Percentiles rank a stretch among this genome's conserved stretches.
Evolutionary conservation across 768 basidiomycete genomes (phyloP).

Genomic region (Pleurotus cornucopiae): DNA sequence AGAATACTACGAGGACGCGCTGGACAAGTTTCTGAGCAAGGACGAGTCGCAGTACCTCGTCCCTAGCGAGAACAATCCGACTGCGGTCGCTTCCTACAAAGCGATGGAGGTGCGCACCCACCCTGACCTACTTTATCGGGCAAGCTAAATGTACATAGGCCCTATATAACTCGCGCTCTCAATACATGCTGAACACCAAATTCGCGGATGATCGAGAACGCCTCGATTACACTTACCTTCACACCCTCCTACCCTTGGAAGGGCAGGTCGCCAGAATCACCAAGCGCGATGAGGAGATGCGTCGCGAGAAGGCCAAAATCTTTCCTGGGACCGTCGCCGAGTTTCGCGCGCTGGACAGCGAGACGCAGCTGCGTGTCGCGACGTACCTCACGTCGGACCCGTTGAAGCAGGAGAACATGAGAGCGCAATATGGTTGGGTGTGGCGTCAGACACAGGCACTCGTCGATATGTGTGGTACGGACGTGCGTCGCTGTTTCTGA

Average conservation of each 20-base stretch:
- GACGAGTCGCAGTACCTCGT: constrained; percentile 21
- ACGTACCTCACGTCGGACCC: constrained; percentile 34
- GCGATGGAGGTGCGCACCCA: constrained; percentile 11
- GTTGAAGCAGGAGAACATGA: constrained; percentile 39
- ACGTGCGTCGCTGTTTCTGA: constrained; percentile 28
- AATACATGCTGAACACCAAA: constrained; percentile 11
- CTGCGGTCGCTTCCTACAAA: constrained; percentile 15
- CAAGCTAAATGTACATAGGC: constrained; percentile 12
- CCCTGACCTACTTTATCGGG: neutral
- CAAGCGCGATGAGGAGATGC: constrained; percentile 18
- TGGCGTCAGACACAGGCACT: constrained; percentile 45
- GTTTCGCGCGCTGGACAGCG: constrained; percentile 28
- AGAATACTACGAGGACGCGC: constrained; percentile 30
- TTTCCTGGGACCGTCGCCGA: constrained; percentile 33
- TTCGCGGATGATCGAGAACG: constrained; percentile 27
- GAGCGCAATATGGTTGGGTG: constrained; percentile 47
- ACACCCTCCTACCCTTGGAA: constrained; percentile 18
- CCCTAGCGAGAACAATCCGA: constrained; percentile 18
- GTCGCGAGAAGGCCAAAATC: constrained; percentile 19
- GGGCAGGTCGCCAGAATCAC: constrained; percentile 15
- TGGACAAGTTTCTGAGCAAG: constrained; percentile 27
- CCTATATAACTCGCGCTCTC: constrained; percentile 20
- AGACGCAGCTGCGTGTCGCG: constrained; percentile 46
- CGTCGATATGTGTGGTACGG: constrained; percentile 29
- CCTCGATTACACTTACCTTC: constrained; percentile 27